These are phyloP conservation scores for Pleomassaria siparia DNA, from an alignment of 2,329 filamentous ascomycete genomes.

Conservation along the genomic window DNA sequence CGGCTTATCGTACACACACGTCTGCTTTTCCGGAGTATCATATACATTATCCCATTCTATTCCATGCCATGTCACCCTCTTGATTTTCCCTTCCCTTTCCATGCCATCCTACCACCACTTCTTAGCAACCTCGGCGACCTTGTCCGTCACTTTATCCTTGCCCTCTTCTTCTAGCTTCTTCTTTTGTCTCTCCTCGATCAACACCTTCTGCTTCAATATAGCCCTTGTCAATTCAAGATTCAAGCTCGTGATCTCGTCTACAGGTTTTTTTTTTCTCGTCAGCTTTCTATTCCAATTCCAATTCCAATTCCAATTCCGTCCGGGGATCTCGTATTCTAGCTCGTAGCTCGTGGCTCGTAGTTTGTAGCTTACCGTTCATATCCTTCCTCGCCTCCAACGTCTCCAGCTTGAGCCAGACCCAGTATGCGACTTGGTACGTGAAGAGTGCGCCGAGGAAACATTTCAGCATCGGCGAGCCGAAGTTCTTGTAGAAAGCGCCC, in stretches of 20 bases:
- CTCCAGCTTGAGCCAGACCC: conserved; percentile 73
- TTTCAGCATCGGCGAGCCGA: conserved; percentile 72
- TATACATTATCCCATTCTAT: background rate
- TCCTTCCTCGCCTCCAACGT: conserved; percentile 66
- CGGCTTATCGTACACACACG: background rate
- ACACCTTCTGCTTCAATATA: conserved; percentile 5
- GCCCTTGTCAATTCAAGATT: conserved; percentile 9
- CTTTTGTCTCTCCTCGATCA: conserved; percentile 8
- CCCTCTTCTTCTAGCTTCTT: conserved; percentile 8
- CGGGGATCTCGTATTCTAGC: too few relatives aligned
- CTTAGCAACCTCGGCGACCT: background rate
- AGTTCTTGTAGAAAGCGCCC: conserved; percentile 72
- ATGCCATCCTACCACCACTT: background rate
- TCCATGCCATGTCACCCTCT: background rate
- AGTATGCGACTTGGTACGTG: conserved; percentile 78
- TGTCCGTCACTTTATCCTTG: background rate
- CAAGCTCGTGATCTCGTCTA: conserved; percentile 20
- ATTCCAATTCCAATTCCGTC: too few relatives aligned
- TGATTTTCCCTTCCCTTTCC: background rate
- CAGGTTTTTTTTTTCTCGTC: too few relatives aligned
- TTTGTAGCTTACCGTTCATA: conserved; percentile 53
- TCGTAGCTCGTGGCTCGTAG: too few relatives aligned
- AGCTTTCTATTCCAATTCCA: too few relatives aligned
- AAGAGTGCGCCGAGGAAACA: conserved; percentile 73
- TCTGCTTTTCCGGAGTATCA: background rate